Evolutionary conservation across 1,284 basidiomycete genomes (phyloP), one percentile per base, ranked within the genome.

Genomic region (Volvariella surrecta): DNA sequence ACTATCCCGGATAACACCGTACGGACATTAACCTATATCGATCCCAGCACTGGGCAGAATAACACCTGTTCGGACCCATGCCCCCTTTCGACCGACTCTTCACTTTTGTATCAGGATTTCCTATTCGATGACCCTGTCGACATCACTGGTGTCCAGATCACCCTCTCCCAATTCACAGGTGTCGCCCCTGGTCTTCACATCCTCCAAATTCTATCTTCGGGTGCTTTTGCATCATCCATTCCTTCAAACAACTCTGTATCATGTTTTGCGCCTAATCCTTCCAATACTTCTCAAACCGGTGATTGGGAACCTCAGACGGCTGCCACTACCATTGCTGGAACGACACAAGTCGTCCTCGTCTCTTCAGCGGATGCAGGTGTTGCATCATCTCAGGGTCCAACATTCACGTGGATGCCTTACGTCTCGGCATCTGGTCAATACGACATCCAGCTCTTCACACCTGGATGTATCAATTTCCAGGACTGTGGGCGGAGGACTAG

Each of bases 1-100:
- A 83, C 91, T 11, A 81, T 93, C 49, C 92, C 95, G 0, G 90
- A 94, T 64, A 94, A 97, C 58, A 73, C 71, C 2, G 77, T 90
- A 17, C 81, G 82, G 55, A 78, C 76, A 13, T 68, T 94, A 45
- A 76, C 76, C 35, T 95, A 86, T 56, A 64, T 86, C 42, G 89
- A 98, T 56, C 84, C 86, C 0, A 57, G 64, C 3, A 89, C 82
- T 13, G 79, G 82, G 43, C 70, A 82, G 56, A 89, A 82, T 54
- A 60, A 65, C 52, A 86, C 86, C 0, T 93, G 89, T 61, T 70
- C 76, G 3, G 64, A 74, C 42, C 62, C 68, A 13, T 94, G 89
- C 55, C 86, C 89, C 1, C 69, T 93, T 24, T 76, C 78, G n/a
- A 78, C 76, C 24, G 74, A 90, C 56, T 58, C 84, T 1, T 73